A percentile compares a stretch with the other conserved stretches of the same genome.
phyloP scores from a whole-genome alignment of 2,329 filamentous ascomycete genomes.

The Lizonia empirigonia region DNA sequence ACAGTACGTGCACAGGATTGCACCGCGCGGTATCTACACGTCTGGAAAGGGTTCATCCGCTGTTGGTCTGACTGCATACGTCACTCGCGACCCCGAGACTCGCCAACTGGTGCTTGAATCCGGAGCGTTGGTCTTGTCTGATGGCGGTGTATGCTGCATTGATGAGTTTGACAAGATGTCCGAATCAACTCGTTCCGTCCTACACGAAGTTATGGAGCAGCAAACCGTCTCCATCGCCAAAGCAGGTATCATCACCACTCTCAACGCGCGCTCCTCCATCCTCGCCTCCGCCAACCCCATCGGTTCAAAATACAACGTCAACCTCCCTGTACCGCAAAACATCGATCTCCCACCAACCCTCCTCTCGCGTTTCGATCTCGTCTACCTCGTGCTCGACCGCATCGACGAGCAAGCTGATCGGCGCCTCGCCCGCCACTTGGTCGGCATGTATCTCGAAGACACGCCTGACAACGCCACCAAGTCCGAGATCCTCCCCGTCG shows the following conservation, averaged over 20 bases:
- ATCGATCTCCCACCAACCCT: slow-evolving; percentile 96
- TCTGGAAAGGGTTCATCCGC: slow-evolving; percentile 78
- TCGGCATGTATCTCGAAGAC: slow-evolving; percentile 97
- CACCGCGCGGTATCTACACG: slow-evolving; percentile 81
- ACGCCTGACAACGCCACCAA: slow-evolving; percentile 81
- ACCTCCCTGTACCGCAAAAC: slow-evolving; percentile 94
- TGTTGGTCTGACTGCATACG: slow-evolving; percentile 77
- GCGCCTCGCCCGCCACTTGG: slow-evolving; percentile 85
- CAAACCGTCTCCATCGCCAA: slow-evolving; percentile 80
- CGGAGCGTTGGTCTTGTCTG: slow-evolving; percentile 73
- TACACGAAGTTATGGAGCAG: slow-evolving; percentile 83
- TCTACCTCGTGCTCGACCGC: slow-evolving; percentile 94
- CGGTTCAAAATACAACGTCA: slow-evolving; percentile 95
- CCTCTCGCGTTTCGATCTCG: slow-evolving; percentile 92
- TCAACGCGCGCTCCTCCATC: slow-evolving; percentile 95
- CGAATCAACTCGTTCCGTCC: slow-evolving; percentile 72
- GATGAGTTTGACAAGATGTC: slow-evolving; percentile 84
- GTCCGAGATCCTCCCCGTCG: slow-evolving; percentile 80
- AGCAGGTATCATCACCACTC: slow-evolving; percentile 79
- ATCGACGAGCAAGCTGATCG: slow-evolving; percentile 90
- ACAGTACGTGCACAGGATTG: slow-evolving; percentile 96
- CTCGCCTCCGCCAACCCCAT: slow-evolving; percentile 97
- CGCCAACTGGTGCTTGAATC: slow-evolving; percentile 76
- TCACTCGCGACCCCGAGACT: slow-evolving; percentile 75
- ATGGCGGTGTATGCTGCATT: slow-evolving; percentile 78